Evolutionary conservation across 2,329 filamentous ascomycete genomes (phyloP).

Genomic region (Pyrenophora teres): DNA sequence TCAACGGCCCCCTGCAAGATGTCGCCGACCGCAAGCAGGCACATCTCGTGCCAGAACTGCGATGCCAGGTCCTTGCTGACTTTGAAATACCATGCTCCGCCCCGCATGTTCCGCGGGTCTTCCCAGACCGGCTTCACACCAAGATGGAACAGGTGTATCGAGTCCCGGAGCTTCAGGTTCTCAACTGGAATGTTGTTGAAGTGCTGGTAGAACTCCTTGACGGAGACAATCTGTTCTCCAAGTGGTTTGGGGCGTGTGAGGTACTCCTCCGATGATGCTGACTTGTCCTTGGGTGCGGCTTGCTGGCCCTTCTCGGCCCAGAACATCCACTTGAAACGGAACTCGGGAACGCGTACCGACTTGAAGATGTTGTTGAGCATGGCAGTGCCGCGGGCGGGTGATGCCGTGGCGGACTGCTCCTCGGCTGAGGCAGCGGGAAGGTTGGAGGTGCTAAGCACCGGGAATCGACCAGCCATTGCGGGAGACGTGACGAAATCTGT

Average conservation of each 20-base stretch:
- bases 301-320: slow-evolving; percentile 54
- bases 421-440: slow-evolving; percentile 66
- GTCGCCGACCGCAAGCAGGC: slow-evolving; percentile 83
- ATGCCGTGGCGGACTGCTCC: slow-evolving; percentile 64
- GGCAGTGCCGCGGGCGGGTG: slow-evolving; percentile 76
- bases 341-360: slow-evolving; percentile 55
- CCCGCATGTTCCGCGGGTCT: slow-evolving; percentile 82
- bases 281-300: slow-evolving; percentile 27
- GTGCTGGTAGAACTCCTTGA: slow-evolving; percentile 57
- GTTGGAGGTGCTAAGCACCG: slow-evolving; percentile 44
- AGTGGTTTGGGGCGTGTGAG: slow-evolving; percentile 54
- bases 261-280: slow-evolving; percentile 41
- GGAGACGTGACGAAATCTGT: background rate
- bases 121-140: slow-evolving; percentile 84
- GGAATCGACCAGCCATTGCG: slow-evolving; percentile 41
- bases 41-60: slow-evolving; percentile 80
- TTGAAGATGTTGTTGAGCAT: slow-evolving; percentile 62
- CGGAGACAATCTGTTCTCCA: slow-evolving; percentile 51
- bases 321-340: slow-evolving; percentile 58
- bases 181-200: slow-evolving; percentile 76
- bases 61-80: slow-evolving; percentile 74
- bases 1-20: slow-evolving; percentile 75
- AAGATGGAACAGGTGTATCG: slow-evolving; percentile 78
- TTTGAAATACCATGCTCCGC: slow-evolving; percentile 91
- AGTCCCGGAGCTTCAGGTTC: slow-evolving; percentile 69